Evolutionary conservation across 805 yeast species (phyloP).

Genomic region (Isabelozyma heimii): DNA sequence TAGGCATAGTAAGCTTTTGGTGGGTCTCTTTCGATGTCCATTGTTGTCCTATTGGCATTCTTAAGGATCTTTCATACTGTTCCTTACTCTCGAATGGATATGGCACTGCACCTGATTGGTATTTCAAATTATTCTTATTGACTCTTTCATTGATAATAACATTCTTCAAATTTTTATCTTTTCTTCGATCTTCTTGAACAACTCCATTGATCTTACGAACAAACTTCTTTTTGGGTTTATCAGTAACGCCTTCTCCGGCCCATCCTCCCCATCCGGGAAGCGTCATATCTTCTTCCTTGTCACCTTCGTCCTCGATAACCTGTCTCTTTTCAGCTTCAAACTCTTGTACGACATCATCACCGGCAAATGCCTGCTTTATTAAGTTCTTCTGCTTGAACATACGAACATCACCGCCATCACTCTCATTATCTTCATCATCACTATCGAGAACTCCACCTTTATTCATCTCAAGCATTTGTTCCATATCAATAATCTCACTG

Average conservation of each 20-base stretch:
- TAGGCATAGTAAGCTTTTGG: constrained; percentile 86
- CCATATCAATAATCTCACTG: constrained; percentile 46
- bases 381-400: constrained; percentile 79
- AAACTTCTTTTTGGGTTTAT: constrained; percentile 54
- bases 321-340: constrained; percentile 75
- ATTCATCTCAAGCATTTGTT: constrained; percentile 35
- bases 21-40: constrained; percentile 90
- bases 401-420: constrained; percentile 37
- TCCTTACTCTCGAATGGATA: constrained; percentile 91
- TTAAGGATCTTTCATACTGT: constrained; percentile 89
- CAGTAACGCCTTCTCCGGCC: constrained; percentile 62
- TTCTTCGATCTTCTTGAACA: constrained; percentile 65
- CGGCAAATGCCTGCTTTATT: constrained; percentile 92
- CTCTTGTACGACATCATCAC: constrained; percentile 86
- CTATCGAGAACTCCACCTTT: constrained; percentile 11
- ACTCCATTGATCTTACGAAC: constrained; percentile 77
- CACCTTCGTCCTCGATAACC: constrained; percentile 74
- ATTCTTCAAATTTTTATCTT: constrained; percentile 69
- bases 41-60: constrained; percentile 97
- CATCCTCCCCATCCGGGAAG: constrained; percentile 98
- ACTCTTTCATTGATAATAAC: constrained; percentile 88
- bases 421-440: constrained; percentile 28
- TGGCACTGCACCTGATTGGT: constrained; percentile 87
- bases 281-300: constrained; percentile 79
- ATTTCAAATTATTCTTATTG: constrained; percentile 81